phyloP scores from a whole-genome alignment of 23 red algal species.

The Gracilaria caudata region DNA sequence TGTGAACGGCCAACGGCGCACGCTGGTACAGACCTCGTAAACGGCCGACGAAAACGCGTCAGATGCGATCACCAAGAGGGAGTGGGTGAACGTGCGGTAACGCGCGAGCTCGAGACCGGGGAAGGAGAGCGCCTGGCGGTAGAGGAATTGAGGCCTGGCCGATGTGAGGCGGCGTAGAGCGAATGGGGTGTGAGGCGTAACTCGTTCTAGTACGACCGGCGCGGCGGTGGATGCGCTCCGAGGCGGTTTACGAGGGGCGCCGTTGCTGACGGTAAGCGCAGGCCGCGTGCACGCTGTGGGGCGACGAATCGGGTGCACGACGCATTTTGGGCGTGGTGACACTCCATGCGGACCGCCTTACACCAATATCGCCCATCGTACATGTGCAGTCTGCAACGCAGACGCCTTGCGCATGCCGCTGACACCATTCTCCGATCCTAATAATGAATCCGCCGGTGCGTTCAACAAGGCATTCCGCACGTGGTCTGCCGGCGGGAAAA shows the following conservation, averaged over 20 bases:
- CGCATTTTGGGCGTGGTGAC: background rate
- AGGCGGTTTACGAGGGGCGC: background rate
- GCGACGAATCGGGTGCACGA: background rate
- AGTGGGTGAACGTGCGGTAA: background rate
- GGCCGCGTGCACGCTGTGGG: constrained; percentile 1
- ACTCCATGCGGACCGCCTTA: background rate
- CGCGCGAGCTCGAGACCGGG: background rate
- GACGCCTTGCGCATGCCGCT: background rate
- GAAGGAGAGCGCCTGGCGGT: background rate
- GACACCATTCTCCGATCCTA: too few species aligned
- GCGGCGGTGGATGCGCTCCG: background rate
- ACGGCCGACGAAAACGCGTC: background rate
- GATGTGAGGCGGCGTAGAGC: background rate
- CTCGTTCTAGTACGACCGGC: background rate
- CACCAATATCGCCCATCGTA: background rate
- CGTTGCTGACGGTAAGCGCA: constrained; percentile 32
- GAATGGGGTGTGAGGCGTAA: background rate
- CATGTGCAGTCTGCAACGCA: background rate
- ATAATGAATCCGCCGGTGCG: too few species aligned
- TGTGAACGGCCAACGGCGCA: background rate
- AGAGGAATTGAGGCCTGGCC: background rate
- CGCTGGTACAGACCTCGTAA: background rate
- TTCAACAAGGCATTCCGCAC: too few species aligned
- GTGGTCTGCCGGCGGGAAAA: too few species aligned
- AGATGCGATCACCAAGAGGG: background rate